Base-by-base conservation (phyloP, 179 eudicot species). In the Beta macrorhiza region DNA sequence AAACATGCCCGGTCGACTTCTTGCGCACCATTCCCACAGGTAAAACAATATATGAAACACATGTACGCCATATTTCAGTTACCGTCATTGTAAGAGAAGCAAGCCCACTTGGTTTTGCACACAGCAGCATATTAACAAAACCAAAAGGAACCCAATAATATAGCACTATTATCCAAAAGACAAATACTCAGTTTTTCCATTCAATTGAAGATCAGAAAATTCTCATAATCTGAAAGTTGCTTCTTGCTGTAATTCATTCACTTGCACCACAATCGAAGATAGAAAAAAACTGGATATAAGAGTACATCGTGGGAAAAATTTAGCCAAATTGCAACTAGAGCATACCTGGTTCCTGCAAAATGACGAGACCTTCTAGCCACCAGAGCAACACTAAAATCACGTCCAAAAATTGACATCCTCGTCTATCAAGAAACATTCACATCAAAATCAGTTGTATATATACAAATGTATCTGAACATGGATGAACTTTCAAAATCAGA, bases 321-420 rank as follows among this genome's bases (percentile, higher is more conserved):
- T 10, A 56, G 76, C 11, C 37, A 52, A 83, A 17, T 22, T 55
- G 67, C 52, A 79, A 61, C 44, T 17, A 72, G 72, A 72, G 69
- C 83, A 67, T 93, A 95, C 99, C 99, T 91, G 78, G 99, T 95
- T 79, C 99, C 99, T 12, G 98, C 99, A 89, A 95, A 95, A 88
- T 93, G 98, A 77, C 99, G 98, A 82, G 99, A 95, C 52, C 99
- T 92, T 83, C 98, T 90, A 76, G 99, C 89, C 63, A 95, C 77
- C 87, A 95, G 83, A 82, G 95, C 78, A 83, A 93, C 95, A 78
- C 97, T 92, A 86, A 95, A 92, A 81, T 95, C 99, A 80, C 95
- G 93, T 72, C 99, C 99, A 88, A 91, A 95, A 55, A 95, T 89
- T 72, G 99, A 93, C 81, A 93, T 83, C 74, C 99, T 84, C 80